A percentile compares a stretch with the other conserved stretches of the same genome.
Conservation (phyloP, 1,284 basidiomycete species). For the Dichomitus squalens region DNA sequence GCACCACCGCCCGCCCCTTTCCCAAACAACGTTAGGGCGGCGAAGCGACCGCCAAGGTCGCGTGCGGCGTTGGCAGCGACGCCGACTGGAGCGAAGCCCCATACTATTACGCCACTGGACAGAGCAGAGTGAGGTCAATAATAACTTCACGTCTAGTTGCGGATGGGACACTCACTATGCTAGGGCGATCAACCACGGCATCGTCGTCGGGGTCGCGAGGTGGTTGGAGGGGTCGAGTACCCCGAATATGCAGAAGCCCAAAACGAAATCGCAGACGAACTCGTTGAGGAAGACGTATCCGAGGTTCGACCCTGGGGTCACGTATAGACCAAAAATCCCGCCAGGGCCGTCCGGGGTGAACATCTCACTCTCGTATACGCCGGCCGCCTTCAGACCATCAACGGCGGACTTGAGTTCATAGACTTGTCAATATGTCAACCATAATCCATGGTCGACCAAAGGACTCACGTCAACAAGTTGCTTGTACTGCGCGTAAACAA, state of each 20-base stretch:
- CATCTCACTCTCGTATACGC: conserved; percentile 42
- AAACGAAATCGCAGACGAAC: conserved; percentile 65
- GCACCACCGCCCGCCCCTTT: conserved; percentile 49
- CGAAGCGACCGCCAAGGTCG: conserved; percentile 64
- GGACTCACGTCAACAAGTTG: conserved; percentile 45
- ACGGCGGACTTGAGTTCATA: conserved; percentile 39
- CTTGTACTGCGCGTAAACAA: conserved; percentile 66
- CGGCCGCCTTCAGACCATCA: conserved; percentile 42
- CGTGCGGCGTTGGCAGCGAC: conserved; percentile 66
- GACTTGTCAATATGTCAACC: background rate
- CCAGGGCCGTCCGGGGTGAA: conserved; percentile 63
- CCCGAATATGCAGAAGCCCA: conserved; percentile 61
- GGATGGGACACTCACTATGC: conserved; percentile 47
- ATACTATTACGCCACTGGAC: conserved; percentile 53
- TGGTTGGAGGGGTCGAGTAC: conserved; percentile 64
- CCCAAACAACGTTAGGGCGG: conserved; percentile 61
- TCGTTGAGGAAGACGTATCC: conserved; percentile 64
- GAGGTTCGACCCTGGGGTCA: conserved; percentile 52
- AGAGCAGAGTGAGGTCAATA: background rate
- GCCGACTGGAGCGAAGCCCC: conserved; percentile 57
- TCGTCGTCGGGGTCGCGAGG: conserved; percentile 53
- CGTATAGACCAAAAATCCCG: conserved; percentile 63
- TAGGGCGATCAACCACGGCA: conserved; percentile 56
- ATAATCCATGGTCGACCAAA: background rate
- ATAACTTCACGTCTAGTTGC: too few species aligned